phyloP scores from a whole-genome alignment of 768 basidiomycete genomes.

The Leccinum variicolor region DNA sequence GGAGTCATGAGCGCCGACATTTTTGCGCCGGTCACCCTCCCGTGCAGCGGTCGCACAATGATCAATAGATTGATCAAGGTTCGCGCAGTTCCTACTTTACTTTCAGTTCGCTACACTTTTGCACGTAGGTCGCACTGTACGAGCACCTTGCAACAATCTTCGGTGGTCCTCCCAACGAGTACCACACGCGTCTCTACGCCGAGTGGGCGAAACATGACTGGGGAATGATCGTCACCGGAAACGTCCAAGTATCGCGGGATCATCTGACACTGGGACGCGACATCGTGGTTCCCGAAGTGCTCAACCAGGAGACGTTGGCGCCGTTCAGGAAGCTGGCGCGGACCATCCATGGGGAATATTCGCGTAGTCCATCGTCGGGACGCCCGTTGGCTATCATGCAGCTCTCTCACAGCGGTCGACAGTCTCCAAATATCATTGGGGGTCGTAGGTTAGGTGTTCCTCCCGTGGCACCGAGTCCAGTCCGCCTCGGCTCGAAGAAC shows the following conservation, averaged over 20 bases:
- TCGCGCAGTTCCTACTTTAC: neutral
- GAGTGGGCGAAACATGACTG: conserved; percentile 74
- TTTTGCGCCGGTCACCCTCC: conserved; percentile 28
- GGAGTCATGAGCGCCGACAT: conserved; percentile 17
- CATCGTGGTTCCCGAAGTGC: conserved; percentile 49
- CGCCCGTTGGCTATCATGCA: conserved; percentile 67
- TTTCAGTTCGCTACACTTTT: neutral
- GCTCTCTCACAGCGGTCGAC: conserved; percentile 78
- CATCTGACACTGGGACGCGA: conserved; percentile 77
- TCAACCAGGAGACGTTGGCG: conserved; percentile 41
- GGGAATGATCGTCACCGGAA: conserved; percentile 90
- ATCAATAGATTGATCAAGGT: conserved; percentile 57
- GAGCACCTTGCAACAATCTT: conserved; percentile 68
- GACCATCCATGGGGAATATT: conserved; percentile 42
- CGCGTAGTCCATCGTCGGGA: conserved; percentile 4
- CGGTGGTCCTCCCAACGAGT: conserved; percentile 70
- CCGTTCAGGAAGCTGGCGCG: conserved; percentile 51
- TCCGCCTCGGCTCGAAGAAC: conserved; percentile 42
- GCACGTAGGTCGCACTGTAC: conserved; percentile 77
- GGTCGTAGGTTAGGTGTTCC: conserved; percentile 58
- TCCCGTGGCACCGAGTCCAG: conserved; percentile 70
- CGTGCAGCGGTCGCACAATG: conserved; percentile 34
- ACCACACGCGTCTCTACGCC: conserved; percentile 64
- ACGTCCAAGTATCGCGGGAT: conserved; percentile 60
- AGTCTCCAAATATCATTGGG: conserved; percentile 71